Percentiles rank a stretch among this genome's conserved stretches.
Evolutionary conservation across 2,329 filamentous ascomycete genomes (phyloP).

Genomic region (Colletotrichum musicola): DNA sequence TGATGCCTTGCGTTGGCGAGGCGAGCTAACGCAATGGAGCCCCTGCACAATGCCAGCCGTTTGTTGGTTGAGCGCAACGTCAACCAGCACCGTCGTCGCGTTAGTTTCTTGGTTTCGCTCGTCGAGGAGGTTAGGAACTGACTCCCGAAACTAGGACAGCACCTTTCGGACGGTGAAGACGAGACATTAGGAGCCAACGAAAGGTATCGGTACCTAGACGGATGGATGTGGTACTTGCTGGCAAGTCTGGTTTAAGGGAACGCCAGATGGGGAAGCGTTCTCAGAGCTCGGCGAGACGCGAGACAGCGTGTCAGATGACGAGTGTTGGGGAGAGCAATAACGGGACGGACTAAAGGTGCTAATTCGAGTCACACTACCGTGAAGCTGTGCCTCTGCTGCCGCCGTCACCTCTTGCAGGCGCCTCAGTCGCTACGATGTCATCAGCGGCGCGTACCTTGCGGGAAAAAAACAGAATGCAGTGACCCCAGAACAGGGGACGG

Average conservation of each 20-base stretch:
- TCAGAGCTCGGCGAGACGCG: conserved; percentile 9
- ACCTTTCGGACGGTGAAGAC: background rate
- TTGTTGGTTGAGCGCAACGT: conserved; percentile 27
- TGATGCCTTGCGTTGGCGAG: conserved; percentile 21
- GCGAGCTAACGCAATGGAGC: conserved; percentile 15
- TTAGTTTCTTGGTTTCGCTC: conserved; percentile 4
- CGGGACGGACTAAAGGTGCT: conserved; percentile 26
- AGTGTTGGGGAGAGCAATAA: conserved; percentile 24
- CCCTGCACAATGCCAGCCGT: conserved; percentile 5
- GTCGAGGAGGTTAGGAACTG: conserved; percentile 1
- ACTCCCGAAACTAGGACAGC: background rate
- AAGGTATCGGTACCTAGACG: conserved; percentile 8
- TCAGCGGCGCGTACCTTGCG: conserved; percentile 8
- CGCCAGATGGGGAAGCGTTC: background rate
- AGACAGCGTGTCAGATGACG: conserved; percentile 19
- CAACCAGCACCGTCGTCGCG: conserved; percentile 18
- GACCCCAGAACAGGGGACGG: conserved; percentile 5
- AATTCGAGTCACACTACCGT: conserved; percentile 29
- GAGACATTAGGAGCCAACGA: background rate
- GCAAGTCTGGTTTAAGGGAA: background rate
- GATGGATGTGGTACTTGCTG: conserved; percentile 7
- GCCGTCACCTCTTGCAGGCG: background rate
- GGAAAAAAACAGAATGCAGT: background rate
- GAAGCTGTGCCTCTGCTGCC: background rate
- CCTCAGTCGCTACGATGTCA: conserved; percentile 8